Conservation (phyloP, 2,329 filamentous ascomycete species). For the Pseudohalonectria lignicola region DNA sequence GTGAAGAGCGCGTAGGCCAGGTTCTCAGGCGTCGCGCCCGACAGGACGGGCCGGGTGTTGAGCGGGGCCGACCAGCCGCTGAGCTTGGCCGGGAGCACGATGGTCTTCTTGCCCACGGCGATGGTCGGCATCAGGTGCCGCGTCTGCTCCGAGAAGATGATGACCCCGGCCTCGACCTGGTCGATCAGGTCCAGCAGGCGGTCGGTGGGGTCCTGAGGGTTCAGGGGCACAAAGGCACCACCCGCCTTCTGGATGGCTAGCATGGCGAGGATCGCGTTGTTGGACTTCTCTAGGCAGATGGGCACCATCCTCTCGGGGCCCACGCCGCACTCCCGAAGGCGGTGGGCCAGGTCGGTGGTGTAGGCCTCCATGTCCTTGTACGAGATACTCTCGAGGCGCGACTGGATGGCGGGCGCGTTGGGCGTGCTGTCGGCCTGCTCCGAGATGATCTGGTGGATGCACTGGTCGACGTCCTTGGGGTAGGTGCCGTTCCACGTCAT, state of each 20-base stretch:
- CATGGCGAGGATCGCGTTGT: not conserved
- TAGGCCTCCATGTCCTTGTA: not conserved
- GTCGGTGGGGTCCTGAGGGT: not conserved
- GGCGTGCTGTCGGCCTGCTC: not conserved
- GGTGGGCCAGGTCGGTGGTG: constrained; percentile 4
- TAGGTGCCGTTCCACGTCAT: not conserved
- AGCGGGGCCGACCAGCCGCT: not conserved
- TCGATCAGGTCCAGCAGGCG: not conserved
- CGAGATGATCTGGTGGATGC: not conserved
- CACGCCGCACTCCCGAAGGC: constrained; percentile 1
- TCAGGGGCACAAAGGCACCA: not conserved
- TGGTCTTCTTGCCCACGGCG: not conserved
- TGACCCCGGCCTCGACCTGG: not conserved
- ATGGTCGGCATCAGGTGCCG: too few relatives aligned
- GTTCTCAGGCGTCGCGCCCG: not conserved
- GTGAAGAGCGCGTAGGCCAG: not conserved
- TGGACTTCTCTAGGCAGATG: not conserved
- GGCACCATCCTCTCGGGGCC: not conserved
- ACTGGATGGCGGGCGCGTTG: not conserved
- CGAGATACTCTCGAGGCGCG: not conserved
- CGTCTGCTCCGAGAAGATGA: not conserved
- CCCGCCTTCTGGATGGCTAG: not conserved
- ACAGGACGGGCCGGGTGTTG: not conserved
- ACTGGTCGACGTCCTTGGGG: not conserved
- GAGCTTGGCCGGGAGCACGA: not conserved